These are phyloP conservation scores for Diutina catenulata DNA, from an alignment of 1,139 yeast species.

Conservation along the genomic window DNA sequence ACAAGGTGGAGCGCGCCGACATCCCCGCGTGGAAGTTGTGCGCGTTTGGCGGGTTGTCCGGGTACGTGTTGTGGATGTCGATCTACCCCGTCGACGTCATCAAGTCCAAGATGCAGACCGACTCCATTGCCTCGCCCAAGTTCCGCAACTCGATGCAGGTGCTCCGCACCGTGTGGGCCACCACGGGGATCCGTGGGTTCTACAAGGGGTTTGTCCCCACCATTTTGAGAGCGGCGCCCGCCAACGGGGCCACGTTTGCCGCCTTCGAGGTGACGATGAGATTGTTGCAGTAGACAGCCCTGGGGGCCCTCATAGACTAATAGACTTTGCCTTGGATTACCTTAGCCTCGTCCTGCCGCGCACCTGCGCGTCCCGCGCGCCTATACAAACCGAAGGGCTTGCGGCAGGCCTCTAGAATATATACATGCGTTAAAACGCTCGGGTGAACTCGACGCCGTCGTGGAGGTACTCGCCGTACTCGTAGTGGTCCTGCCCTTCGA, in stretches of 20 bases:
- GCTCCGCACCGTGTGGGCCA: conserved; percentile 35
- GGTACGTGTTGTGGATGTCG: conserved; percentile 74
- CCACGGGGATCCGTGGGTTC: conserved; percentile 62
- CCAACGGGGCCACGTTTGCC: conserved; percentile 90
- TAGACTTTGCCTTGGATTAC: too few species aligned
- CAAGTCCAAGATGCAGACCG: conserved; percentile 82
- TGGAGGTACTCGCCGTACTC: neutral
- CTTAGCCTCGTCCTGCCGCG: too few species aligned
- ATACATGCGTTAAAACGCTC: too few species aligned
- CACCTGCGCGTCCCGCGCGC: too few species aligned
- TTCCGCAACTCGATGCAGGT: conserved; percentile 46
- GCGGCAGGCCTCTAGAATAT: too few species aligned
- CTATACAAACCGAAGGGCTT: too few species aligned
- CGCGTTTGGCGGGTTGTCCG: conserved; percentile 73
- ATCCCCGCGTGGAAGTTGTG: conserved; percentile 84
- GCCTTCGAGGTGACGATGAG: conserved; percentile 86
- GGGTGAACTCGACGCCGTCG: too few species aligned
- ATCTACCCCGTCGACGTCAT: conserved; percentile 79
- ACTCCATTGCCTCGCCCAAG: conserved; percentile 39
- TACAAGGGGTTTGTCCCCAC: conserved; percentile 87
- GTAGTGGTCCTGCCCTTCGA: neutral
- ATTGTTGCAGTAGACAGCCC: too few species aligned
- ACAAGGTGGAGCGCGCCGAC: conserved; percentile 38
- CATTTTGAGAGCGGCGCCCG: conserved; percentile 90
- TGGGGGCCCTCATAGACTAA: too few species aligned